Evolutionary conservation across 148 eudicot genomes (phyloP).

Genomic region (Camellia japonica): DNA sequence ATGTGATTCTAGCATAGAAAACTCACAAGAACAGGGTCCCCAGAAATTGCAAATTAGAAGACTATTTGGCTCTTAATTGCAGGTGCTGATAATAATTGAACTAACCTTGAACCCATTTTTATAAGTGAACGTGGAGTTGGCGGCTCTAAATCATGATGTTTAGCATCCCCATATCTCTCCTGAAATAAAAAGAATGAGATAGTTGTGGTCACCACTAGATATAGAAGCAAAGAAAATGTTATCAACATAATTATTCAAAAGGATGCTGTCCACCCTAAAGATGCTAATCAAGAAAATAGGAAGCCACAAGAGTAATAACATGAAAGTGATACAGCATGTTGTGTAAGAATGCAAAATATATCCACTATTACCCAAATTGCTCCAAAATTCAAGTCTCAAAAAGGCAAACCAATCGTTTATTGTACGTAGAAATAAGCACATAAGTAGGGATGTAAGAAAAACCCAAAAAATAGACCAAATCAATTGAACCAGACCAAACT

Average conservation of each 20-base stretch:
- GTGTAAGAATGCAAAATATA: neutral
- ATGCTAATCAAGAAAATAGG: neutral
- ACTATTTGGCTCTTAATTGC: neutral
- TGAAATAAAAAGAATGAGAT: constrained; percentile 29
- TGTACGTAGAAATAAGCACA: neutral
- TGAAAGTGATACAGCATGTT: neutral
- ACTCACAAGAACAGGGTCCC: neutral
- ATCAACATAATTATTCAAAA: neutral
- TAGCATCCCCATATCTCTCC: constrained; percentile 76
- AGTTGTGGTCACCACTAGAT: neutral
- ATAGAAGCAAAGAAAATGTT: neutral
- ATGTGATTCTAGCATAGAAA: neutral
- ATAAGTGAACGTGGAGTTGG: constrained; percentile 67
- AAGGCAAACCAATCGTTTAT: neutral
- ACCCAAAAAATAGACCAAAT: no score
- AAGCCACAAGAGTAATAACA: constrained; percentile 1
- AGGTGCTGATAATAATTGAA: constrained; percentile 2
- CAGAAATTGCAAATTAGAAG: neutral
- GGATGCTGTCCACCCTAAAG: neutral
- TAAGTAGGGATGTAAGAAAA: no score
- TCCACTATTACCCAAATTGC: neutral
- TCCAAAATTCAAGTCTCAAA: neutral
- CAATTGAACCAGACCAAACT: no score
- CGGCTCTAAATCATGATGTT: constrained; percentile 65
- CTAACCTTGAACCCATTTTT: constrained; percentile 76